Conservation (phyloP, 805 yeast genomes). For the Zygosaccharomyces bailii region DNA sequence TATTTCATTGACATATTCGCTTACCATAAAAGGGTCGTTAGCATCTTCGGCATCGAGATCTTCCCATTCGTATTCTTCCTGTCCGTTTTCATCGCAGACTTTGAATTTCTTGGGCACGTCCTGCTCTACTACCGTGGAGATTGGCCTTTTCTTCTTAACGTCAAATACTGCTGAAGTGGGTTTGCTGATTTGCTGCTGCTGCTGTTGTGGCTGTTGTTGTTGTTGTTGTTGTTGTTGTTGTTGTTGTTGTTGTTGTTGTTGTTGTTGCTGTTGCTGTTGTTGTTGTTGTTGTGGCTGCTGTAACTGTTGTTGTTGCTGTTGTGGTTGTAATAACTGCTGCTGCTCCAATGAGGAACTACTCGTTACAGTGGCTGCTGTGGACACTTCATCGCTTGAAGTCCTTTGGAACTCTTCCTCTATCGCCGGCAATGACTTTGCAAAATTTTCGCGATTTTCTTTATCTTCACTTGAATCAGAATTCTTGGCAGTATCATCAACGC, state of each 20-base stretch:
- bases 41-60: slow-evolving; percentile 76
- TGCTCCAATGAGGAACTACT: slow-evolving; percentile 2
- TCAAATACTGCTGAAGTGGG: slow-evolving; percentile 13
- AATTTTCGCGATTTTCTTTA: slow-evolving; percentile 31
- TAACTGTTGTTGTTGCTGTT: neutral
- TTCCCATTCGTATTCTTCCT: slow-evolving; percentile 52
- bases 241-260: no score
- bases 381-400: slow-evolving; percentile 8
- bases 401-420: slow-evolving; percentile 19
- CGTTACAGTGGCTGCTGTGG: neutral
- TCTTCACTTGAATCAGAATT: slow-evolving; percentile 25
- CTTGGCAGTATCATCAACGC: slow-evolving; percentile 26
- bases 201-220: slow-evolving; percentile 2
- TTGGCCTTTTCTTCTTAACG: slow-evolving; percentile 35
- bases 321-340: slow-evolving; percentile 1
- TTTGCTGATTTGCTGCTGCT: neutral
- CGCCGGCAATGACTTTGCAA: slow-evolving; percentile 16
- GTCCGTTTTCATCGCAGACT: slow-evolving; percentile 33
- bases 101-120: slow-evolving; percentile 36
- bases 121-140: slow-evolving; percentile 35
- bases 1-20: slow-evolving; percentile 87
- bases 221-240: neutral
- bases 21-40: slow-evolving; percentile 86
- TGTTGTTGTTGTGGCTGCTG: neutral
- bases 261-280: neutral